phyloP scores from a whole-genome alignment of 108 stramenopile species.

The Cyclostephanos tholiformis region DNA sequence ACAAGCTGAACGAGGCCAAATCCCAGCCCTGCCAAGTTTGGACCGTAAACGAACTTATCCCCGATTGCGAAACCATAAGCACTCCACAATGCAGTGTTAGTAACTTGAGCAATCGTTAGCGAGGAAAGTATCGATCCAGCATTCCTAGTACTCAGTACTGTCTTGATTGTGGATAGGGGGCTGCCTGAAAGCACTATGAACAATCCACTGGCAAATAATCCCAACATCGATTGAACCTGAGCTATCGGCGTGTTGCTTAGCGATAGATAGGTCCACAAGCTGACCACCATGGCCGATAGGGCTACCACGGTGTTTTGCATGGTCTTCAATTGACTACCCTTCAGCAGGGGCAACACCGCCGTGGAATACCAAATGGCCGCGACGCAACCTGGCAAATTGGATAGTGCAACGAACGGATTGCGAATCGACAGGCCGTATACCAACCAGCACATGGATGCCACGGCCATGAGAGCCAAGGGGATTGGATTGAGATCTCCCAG shows the following conservation, averaged over 20 bases:
- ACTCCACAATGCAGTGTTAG: slow-evolving; percentile 62
- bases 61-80: slow-evolving; percentile 54
- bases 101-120: slow-evolving; percentile 54
- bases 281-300: slow-evolving; percentile 37
- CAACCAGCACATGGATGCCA: slow-evolving; percentile 52
- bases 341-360: slow-evolving; percentile 28
- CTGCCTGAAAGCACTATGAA: slow-evolving; percentile 54
- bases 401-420: slow-evolving; percentile 54
- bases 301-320: slow-evolving; percentile 43
- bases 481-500: slow-evolving; percentile 53
- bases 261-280: slow-evolving; percentile 55
- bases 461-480: slow-evolving; percentile 57
- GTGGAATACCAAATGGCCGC: slow-evolving; percentile 51
- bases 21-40: slow-evolving; percentile 35
- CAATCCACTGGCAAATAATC: slow-evolving; percentile 49
- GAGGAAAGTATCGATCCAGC: slow-evolving; percentile 46
- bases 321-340: slow-evolving; percentile 21
- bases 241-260: slow-evolving; percentile 38
- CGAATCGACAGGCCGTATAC: slow-evolving; percentile 50
- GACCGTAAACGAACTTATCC: slow-evolving; percentile 64
- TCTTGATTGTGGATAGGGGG: slow-evolving; percentile 52
- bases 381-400: slow-evolving; percentile 53
- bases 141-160: slow-evolving; percentile 42
- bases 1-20: slow-evolving; percentile 44
- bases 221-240: slow-evolving; percentile 38